A percentile compares a stretch with the other conserved stretches of the same genome.
Conservation (phyloP, 2,329 filamentous ascomycete species). For the Penicillium brevicompactum region DNA sequence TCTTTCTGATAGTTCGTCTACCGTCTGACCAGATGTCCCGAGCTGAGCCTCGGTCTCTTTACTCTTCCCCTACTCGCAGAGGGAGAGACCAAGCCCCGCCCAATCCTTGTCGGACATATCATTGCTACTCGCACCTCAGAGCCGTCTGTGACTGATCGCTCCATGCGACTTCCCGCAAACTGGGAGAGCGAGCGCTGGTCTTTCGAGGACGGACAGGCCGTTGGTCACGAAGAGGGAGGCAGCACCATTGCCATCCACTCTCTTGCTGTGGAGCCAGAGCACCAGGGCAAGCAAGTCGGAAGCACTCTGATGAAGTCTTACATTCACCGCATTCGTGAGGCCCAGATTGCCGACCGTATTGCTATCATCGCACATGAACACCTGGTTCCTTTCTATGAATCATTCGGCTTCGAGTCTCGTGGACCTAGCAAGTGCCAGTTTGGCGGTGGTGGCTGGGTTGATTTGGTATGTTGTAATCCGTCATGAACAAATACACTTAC, state of each 20-base stretch:
- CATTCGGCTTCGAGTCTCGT: conserved; percentile 69
- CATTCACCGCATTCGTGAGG: conserved; percentile 72
- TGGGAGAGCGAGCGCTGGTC: conserved; percentile 58
- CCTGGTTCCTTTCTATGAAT: conserved; percentile 73
- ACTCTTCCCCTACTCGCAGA: conserved; percentile 57
- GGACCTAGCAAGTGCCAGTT: conserved; percentile 72
- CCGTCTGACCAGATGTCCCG: conserved; percentile 72
- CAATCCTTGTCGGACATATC: conserved; percentile 72
- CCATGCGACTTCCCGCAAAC: conserved; percentile 73
- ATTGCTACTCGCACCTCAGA: conserved; percentile 71
- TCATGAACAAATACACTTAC: conserved; percentile 1
- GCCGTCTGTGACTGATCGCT: conserved; percentile 67
- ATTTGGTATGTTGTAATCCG: conserved; percentile 65
- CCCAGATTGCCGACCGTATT: conserved; percentile 70
- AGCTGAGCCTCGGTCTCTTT: conserved; percentile 79
- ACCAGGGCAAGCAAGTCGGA: conserved; percentile 74
- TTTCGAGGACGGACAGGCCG: conserved; percentile 43
- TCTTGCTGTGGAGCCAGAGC: conserved; percentile 73
- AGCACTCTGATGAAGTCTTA: conserved; percentile 74
- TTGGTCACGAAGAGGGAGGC: conserved; percentile 73
- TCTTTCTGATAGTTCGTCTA: conserved; percentile 65
- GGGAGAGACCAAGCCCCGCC: conserved; percentile 62
- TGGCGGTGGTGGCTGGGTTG: conserved; percentile 78
- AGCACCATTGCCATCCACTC: conserved; percentile 80
- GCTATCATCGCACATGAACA: conserved; percentile 76